These are phyloP conservation scores for Sporothrix pallida DNA, from an alignment of 2,329 filamentous ascomycete genomes.

Conservation along the genomic window DNA sequence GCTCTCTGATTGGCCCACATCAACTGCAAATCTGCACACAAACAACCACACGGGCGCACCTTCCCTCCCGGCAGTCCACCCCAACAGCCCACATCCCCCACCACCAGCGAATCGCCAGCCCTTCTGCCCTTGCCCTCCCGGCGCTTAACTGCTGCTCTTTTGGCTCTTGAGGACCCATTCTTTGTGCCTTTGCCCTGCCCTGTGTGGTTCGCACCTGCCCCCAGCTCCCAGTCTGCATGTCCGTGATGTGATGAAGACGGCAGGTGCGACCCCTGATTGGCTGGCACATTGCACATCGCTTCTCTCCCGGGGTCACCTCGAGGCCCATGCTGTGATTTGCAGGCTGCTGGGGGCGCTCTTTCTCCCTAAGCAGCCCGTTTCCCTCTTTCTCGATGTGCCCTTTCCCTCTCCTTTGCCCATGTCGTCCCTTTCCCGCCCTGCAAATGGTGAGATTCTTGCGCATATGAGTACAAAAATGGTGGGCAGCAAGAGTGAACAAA, in stretches of 20 bases:
- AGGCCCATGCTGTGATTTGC: not conserved
- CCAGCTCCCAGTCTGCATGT: slow-evolving; percentile 12
- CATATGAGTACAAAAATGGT: not conserved
- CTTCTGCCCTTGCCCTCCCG: slow-evolving; percentile 10
- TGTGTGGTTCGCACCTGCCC: slow-evolving; percentile 11
- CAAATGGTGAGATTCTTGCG: not conserved
- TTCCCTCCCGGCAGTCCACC: slow-evolving; percentile 8
- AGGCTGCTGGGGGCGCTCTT: not conserved
- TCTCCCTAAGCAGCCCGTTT: not conserved
- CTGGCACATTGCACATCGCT: slow-evolving; percentile 29
- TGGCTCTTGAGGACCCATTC: not conserved
- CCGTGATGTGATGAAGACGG: slow-evolving; percentile 32
- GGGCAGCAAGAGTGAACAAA: not conserved
- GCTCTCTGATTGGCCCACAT: slow-evolving; percentile 22
- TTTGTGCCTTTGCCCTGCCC: not conserved
- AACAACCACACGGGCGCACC: slow-evolving; percentile 10
- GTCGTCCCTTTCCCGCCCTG: not conserved
- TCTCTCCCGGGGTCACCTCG: not conserved
- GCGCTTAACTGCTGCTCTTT: slow-evolving; percentile 16
- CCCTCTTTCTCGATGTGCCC: not conserved
- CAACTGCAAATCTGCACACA: slow-evolving; percentile 2
- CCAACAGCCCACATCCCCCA: slow-evolving; percentile 1
- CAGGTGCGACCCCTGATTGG: slow-evolving; percentile 32
- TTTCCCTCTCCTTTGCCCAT: not conserved
- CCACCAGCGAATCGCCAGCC: slow-evolving; percentile 26